phyloP scores from a whole-genome alignment of 805 yeast genomes.

The Yarrowia phangngaensis region DNA sequence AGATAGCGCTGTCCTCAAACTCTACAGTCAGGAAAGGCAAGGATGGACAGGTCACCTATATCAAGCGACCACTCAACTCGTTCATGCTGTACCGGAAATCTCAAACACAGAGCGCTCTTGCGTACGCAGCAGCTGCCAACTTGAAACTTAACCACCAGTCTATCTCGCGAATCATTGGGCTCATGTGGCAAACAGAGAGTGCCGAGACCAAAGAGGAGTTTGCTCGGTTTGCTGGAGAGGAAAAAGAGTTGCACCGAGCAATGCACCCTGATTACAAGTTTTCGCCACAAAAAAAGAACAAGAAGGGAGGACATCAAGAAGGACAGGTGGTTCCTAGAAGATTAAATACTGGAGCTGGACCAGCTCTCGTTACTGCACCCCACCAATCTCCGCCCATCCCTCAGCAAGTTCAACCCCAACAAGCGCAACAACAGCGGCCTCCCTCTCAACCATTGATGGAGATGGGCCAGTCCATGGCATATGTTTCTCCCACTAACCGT shows the following conservation, averaged over 20 bases:
- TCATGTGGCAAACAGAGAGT: slow-evolving; percentile 47
- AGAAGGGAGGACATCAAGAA: slow-evolving; percentile 3
- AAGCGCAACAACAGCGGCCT: not conserved
- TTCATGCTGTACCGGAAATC: slow-evolving; percentile 48
- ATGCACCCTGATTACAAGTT: slow-evolving; percentile 47
- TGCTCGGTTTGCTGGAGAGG: slow-evolving; percentile 42
- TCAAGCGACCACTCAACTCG: slow-evolving; percentile 49
- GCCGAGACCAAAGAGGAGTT: slow-evolving; percentile 41
- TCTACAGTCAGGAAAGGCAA: slow-evolving; percentile 23
- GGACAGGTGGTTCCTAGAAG: slow-evolving; percentile 13
- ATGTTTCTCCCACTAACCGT: not conserved
- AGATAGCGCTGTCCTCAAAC: slow-evolving; percentile 13
- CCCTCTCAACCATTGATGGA: slow-evolving; percentile 15
- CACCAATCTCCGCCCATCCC: not conserved
- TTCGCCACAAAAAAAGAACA: slow-evolving; percentile 42
- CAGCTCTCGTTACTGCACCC: slow-evolving; percentile 4
- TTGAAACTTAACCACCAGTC: slow-evolving; percentile 44
- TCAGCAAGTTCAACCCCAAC: not conserved
- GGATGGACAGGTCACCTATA: slow-evolving; percentile 33
- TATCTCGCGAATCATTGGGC: slow-evolving; percentile 45
- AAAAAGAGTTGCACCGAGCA: slow-evolving; percentile 43
- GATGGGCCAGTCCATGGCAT: slow-evolving; percentile 2
- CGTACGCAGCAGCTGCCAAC: slow-evolving; percentile 34
- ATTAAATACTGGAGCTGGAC: no score
- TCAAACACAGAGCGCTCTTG: slow-evolving; percentile 44